Evolutionary conservation across 345 rosid species (phyloP), one percentile per base, ranked within the genome.

Genomic region (Hirschfeldia incana): DNA sequence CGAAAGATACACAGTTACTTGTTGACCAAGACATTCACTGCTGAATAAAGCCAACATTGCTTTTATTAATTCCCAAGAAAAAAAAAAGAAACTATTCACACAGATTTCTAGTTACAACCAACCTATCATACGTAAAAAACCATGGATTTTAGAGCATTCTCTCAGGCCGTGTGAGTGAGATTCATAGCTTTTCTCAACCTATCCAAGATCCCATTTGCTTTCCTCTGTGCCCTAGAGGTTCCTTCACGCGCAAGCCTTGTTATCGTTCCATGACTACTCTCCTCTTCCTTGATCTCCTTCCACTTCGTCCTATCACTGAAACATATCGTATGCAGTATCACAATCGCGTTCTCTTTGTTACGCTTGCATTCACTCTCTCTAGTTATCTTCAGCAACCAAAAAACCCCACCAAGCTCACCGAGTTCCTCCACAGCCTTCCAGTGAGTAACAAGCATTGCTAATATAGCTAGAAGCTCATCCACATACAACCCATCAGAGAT

Each of bases 171-270:
- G 72, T 95, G 97, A 0, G 99, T 91, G 30, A 88, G 86, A 84
- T 87, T 91, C 83, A 87, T 81, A 63, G 85, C 81, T 67, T 90
- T 85, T 69, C 83, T 88, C 81, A 95, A 63, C 85, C 96, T 87
- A 36, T 90, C 99, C 17, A 95, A 89, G 39, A 93, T 88, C 51
- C 89, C 89, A 8, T 70, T 86, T 4, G 99, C 99, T 83, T 95
- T 95, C 82, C 99, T 86, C 87, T 89, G 89, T 68, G 98, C 99
- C 85, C 99, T 88, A 8, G 98, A 83, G 60, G 98, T 93, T 53
- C 99, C 99, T 29, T 88, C 90, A 59, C 84, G 82, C 15, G 90
- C 84, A 73, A 95, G 94, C 79, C 88, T 91, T 5, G 99, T 86
- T 33, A 95, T 86, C 11, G 97, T 93, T 53, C 91, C 88, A 49